Evolutionary conservation across 495 filamentous ascomycete species (phyloP), one percentile per base, ranked within the genome.

Genomic region (Neurospora sp.): DNA sequence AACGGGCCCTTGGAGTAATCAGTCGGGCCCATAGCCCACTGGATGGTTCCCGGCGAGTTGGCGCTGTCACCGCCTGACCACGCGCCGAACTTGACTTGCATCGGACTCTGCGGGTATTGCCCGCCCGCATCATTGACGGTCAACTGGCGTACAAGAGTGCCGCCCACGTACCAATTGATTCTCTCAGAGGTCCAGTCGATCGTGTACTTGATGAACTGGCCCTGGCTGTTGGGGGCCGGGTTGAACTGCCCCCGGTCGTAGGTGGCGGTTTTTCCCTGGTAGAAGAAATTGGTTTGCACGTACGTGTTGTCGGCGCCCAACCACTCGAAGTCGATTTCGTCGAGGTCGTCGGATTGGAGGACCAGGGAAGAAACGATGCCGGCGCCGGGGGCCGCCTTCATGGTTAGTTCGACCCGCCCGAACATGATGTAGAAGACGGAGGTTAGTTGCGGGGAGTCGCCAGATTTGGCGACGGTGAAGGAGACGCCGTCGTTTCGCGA

Each of bases 251-350:
- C 94, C 61, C 93, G 92, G 79, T 92, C 88, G 79, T 91, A 94
- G 10, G 87, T 85, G 14, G 82, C 83, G 1, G 91, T 92, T 70
- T 92, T 89, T 16, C 95, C 96, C 84, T 97, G 96, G 79, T 93
- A 91, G 79, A 95, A 99, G 84, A 94, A 99, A 83, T 99, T 97
- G 79, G 89, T 91, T 82, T 97, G 92, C 16, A 96, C 91, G 70
- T 90, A 80, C 69, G 76, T 86, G 71, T 84, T 82, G 76, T 90
- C 86, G 61, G 86, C 85, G 44, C 91, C 91, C 16, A 93, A 81
- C 91, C 91, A 94, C 78, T 94, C 91, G 87, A 93, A 93, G 81
- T 98, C 96, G 77, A 99, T 93, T 82, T 99, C 96, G 81, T 99
- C 96, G 14, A 97, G 88, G 74, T 90, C 88, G 80, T 97, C 95